These are phyloP conservation scores for Penicillium simplicissimum DNA, from an alignment of 495 filamentous ascomycete genomes.

Conservation along the genomic window DNA sequence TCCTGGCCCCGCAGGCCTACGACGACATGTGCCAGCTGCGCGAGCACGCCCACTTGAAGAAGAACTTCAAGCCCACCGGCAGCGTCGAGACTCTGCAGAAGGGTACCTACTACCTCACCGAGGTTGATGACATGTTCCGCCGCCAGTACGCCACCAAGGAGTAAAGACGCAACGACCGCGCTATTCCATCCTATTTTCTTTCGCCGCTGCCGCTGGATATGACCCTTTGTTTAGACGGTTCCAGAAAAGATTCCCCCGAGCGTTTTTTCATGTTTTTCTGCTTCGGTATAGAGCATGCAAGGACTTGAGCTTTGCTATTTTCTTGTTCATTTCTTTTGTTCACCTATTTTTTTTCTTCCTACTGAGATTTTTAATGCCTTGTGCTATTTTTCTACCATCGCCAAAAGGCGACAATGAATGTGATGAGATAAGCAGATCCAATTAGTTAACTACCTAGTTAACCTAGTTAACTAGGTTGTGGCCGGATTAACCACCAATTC, in stretches of 20 bases:
- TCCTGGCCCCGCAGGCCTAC: slow-evolving; percentile 80
- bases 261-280: slow-evolving; percentile 27
- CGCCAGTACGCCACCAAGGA: slow-evolving; percentile 84
- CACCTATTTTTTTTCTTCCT: slow-evolving; percentile 12
- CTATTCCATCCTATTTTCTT: slow-evolving; percentile 28
- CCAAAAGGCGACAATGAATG: slow-evolving; percentile 24
- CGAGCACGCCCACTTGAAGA: slow-evolving; percentile 92
- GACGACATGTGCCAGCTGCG: slow-evolving; percentile 95
- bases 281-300: slow-evolving; percentile 33
- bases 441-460: too few relatives aligned
- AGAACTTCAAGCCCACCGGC: slow-evolving; percentile 79
- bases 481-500: background rate
- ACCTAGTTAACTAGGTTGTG: too few relatives aligned
- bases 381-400: slow-evolving; percentile 11
- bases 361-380: slow-evolving; percentile 7
- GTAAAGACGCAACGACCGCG: slow-evolving; percentile 44
- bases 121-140: slow-evolving; percentile 94
- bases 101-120: slow-evolving; percentile 86
- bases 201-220: slow-evolving; percentile 30
- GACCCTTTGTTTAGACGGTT: slow-evolving; percentile 40
- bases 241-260: slow-evolving; percentile 43
- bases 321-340: slow-evolving; percentile 7
- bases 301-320: slow-evolving; percentile 22
- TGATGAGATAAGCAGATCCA: slow-evolving; percentile 31
- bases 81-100: slow-evolving; percentile 71